A percentile compares a stretch with the other conserved stretches of the same genome.
These are phyloP conservation scores for Phytophthora ramorum DNA, from an alignment of 352 stramenopile species.

Conservation along the genomic window DNA sequence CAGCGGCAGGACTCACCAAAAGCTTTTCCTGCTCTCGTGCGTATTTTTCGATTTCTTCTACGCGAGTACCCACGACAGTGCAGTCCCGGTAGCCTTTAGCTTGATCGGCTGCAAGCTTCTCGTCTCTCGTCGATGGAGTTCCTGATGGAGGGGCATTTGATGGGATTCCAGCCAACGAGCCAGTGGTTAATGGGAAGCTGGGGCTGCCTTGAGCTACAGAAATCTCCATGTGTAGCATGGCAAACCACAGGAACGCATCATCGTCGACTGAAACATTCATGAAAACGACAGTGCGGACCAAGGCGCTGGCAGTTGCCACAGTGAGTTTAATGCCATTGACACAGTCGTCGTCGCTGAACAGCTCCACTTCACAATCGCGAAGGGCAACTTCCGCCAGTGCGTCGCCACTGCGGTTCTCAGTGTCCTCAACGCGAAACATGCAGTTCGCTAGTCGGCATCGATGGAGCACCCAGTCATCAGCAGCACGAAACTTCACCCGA, in stretches of 20 bases:
- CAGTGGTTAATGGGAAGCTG: slow-evolving; percentile 40
- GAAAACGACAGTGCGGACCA: slow-evolving; percentile 37
- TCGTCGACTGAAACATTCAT: slow-evolving; percentile 51
- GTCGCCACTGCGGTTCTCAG: slow-evolving; percentile 9
- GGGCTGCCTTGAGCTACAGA: slow-evolving; percentile 53
- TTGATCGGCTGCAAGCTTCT: slow-evolving; percentile 36
- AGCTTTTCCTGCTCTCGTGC: slow-evolving; percentile 27
- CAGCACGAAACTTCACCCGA: slow-evolving; percentile 44
- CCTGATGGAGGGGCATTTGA: slow-evolving; percentile 17
- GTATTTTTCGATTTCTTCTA: slow-evolving; percentile 57
- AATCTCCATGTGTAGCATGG: slow-evolving; percentile 59
- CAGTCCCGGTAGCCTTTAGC: slow-evolving; percentile 42
- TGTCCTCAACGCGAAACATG: slow-evolving; percentile 38
- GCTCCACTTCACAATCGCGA: slow-evolving; percentile 54
- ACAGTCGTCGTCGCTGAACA: slow-evolving; percentile 50
- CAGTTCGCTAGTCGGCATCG: slow-evolving; percentile 48
- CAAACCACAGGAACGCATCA: slow-evolving; percentile 67
- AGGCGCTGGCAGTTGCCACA: slow-evolving; percentile 5
- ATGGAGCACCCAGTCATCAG: slow-evolving; percentile 46
- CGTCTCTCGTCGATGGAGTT: slow-evolving; percentile 33
- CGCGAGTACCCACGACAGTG: slow-evolving; percentile 34
- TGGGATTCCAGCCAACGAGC: slow-evolving; percentile 29
- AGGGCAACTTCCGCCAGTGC: slow-evolving; percentile 44
- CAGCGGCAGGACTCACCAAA: slow-evolving; percentile 10
- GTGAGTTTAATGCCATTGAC: slow-evolving; percentile 61